Conservation (phyloP, 1,284 basidiomycete genomes). For the Ustilago crameri region DNA sequence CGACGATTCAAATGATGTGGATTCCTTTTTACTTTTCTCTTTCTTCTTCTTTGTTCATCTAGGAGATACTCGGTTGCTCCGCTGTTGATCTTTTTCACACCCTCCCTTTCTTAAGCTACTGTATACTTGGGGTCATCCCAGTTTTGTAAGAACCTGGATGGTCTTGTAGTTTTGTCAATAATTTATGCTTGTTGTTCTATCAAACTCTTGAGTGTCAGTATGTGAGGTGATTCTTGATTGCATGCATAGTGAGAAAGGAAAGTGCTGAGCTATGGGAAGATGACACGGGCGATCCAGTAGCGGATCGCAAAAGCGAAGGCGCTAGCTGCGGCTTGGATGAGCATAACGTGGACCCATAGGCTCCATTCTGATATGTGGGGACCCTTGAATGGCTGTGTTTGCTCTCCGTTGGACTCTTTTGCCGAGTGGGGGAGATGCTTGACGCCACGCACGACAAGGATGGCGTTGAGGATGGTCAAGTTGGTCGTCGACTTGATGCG, state of each 20-base stretch:
- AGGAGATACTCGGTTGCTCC: conserved; percentile 28
- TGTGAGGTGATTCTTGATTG: too few relatives aligned
- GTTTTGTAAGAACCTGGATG: conserved; percentile 8
- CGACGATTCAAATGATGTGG: neutral
- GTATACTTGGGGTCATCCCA: conserved; percentile 2
- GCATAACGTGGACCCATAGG: conserved; percentile 59
- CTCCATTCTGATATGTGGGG: conserved; percentile 48
- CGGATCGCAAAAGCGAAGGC: conserved; percentile 59
- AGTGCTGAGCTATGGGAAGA: conserved; percentile 45
- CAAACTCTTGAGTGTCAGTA: too few relatives aligned
- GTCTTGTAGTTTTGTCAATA: conserved; percentile 9
- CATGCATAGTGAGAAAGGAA: too few relatives aligned
- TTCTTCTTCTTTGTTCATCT: conserved; percentile 7
- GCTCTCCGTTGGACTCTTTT: neutral
- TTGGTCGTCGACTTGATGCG: conserved; percentile 58
- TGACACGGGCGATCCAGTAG: conserved; percentile 58
- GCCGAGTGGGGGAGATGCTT: conserved; percentile 8
- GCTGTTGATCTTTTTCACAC: conserved; percentile 15
- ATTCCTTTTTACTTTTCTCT: too few relatives aligned
- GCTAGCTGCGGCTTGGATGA: conserved; percentile 53
- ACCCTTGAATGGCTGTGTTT: conserved; percentile 10
- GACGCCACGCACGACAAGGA: conserved; percentile 59
- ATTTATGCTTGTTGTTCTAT: neutral
- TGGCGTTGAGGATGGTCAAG: conserved; percentile 63
- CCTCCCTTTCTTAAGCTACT: conserved; percentile 2